phyloP scores from a whole-genome alignment of 345 rosid species.

The Sonneratia alba region DNA sequence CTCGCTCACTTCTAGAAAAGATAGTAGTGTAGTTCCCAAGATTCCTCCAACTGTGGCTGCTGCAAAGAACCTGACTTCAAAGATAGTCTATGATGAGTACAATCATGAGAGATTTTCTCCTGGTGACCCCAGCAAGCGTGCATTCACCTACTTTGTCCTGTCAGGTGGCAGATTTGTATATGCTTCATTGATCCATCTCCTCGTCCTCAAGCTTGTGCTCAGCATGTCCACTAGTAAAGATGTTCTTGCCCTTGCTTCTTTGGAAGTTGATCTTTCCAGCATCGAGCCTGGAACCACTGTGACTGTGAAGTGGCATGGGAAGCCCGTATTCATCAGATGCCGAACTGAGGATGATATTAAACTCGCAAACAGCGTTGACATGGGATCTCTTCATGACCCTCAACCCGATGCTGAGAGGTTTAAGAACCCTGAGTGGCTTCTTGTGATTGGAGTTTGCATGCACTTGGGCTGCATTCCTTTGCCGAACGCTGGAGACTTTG shows the following conservation, averaged over 20 bases:
- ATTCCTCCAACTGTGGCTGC: constrained; percentile 62
- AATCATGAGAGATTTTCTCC: constrained; percentile 89
- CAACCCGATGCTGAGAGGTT: constrained; percentile 67
- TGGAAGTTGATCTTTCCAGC: constrained; percentile 86
- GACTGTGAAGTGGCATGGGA: constrained; percentile 96
- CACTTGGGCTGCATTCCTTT: constrained; percentile 97
- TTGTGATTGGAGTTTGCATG: constrained; percentile 89
- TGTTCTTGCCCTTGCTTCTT: constrained; percentile 86
- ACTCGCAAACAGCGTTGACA: constrained; percentile 71
- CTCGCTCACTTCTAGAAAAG: constrained; percentile 38
- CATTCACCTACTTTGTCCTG: constrained; percentile 82
- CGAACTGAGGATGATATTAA: constrained; percentile 86
- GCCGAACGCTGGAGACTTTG: constrained; percentile 94
- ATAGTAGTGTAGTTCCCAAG: constrained; percentile 21
- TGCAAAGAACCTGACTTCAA: constrained; percentile 65
- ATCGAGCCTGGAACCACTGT: constrained; percentile 83
- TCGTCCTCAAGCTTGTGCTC: constrained; percentile 66
- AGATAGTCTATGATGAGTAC: constrained; percentile 72
- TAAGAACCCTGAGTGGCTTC: constrained; percentile 87
- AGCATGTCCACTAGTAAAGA: constrained; percentile 98
- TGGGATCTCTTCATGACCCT: constrained; percentile 75
- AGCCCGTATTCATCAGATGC: constrained; percentile 87
- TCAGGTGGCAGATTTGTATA: constrained; percentile 86
- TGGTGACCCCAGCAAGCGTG: constrained; percentile 90
- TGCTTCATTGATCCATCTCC: constrained; percentile 71